phyloP scores from a whole-genome alignment of 495 filamentous ascomycete genomes.

The Aspergillus nanangensis region DNA sequence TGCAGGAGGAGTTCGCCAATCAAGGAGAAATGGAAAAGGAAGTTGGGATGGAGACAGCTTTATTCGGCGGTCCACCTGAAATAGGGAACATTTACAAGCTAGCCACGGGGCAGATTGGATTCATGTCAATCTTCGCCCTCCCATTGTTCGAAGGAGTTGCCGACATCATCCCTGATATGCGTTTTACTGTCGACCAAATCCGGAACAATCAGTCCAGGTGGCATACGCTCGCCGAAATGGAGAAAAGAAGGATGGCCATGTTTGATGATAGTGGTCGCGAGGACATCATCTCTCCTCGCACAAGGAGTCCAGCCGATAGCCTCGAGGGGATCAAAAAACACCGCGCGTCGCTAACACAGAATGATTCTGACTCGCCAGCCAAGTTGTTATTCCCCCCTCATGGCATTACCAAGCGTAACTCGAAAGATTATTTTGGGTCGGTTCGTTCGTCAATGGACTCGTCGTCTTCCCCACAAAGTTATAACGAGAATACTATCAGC shows the following conservation, averaged over 20 bases:
- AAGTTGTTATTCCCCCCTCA: slow-evolving; percentile 5
- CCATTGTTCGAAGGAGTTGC: slow-evolving; percentile 85
- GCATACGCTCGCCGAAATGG: slow-evolving; percentile 59
- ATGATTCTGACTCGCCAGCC: slow-evolving; percentile 1
- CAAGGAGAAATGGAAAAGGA: slow-evolving; percentile 90
- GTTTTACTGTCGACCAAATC: slow-evolving; percentile 78
- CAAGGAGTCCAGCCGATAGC: slow-evolving; percentile 27
- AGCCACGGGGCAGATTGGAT: slow-evolving; percentile 83
- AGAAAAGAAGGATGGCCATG: slow-evolving; percentile 30
- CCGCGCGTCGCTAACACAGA: slow-evolving; percentile 3
- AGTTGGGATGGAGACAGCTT: slow-evolving; percentile 76
- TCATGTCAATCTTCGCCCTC: slow-evolving; percentile 92
- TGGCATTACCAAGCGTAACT: slow-evolving; percentile 1
- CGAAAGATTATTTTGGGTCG: slow-evolving; percentile 16
- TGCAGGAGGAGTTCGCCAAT: slow-evolving; percentile 90
- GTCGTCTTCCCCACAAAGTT: slow-evolving; percentile 12
- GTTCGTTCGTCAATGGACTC: slow-evolving; percentile 16
- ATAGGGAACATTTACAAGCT: slow-evolving; percentile 76
- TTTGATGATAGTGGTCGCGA: slow-evolving; percentile 17
- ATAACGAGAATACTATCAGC: slow-evolving; percentile 35
- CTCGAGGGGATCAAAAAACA: slow-evolving; percentile 3
- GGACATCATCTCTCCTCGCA: slow-evolving; percentile 32
- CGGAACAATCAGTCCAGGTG: slow-evolving; percentile 68
- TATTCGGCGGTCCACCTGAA: slow-evolving; percentile 79
- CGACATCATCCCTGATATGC: slow-evolving; percentile 77